These are phyloP conservation scores for Lagenidium giganteum DNA, from an alignment of 352 stramenopile species.

Conservation along the genomic window DNA sequence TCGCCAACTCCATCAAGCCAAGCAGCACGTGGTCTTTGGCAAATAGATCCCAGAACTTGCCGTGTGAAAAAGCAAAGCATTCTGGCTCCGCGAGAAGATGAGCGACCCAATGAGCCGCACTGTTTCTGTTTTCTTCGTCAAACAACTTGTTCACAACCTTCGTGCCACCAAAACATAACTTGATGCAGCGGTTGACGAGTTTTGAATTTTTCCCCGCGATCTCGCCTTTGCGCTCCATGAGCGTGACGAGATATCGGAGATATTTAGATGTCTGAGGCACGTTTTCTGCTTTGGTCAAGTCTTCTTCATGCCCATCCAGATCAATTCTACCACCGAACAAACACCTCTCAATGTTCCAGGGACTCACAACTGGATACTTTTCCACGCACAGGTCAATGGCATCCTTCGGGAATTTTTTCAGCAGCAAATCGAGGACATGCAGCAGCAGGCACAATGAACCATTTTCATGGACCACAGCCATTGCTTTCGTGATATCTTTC, in stretches of 20 bases:
- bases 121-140: conserved; percentile 21
- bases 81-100: conserved; percentile 35
- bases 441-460: conserved; percentile 57
- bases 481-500: conserved; percentile 27
- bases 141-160: conserved; percentile 40
- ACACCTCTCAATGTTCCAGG: conserved; percentile 63
- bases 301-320: conserved; percentile 24
- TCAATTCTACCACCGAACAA: conserved; percentile 48
- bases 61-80: conserved; percentile 38
- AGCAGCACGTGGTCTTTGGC: conserved; percentile 23
- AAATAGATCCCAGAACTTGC: conserved; percentile 48
- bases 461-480: conserved; percentile 27
- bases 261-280: conserved; percentile 47
- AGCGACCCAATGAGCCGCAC: conserved; percentile 26
- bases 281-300: conserved; percentile 24
- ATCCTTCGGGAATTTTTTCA: conserved; percentile 56
- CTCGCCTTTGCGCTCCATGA: conserved; percentile 38
- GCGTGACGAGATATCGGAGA: conserved; percentile 45
- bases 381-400: conserved; percentile 58
- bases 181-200: conserved; percentile 46
- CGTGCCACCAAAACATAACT: conserved; percentile 36
- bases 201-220: conserved; percentile 33
- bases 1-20: conserved; percentile 34
- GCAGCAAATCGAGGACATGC: conserved; percentile 56
- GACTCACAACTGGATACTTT: conserved; percentile 56